Evolutionary conservation across 73 alveolate genomes (phyloP).

Genomic region (Tetrahymena elliotti): DNA sequence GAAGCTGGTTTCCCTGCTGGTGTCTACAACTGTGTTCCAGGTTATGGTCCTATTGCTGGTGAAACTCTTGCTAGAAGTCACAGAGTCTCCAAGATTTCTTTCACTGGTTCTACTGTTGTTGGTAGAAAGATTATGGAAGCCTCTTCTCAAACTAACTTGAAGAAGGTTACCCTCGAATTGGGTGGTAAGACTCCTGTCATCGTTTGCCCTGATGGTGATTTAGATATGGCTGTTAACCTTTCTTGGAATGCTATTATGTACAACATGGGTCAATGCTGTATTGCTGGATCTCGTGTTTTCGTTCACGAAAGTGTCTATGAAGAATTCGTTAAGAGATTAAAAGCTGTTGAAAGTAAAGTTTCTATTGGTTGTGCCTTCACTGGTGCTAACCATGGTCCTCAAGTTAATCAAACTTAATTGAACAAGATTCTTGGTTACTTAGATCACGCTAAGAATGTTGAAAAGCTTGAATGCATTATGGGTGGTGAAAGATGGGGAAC

Average conservation of each 20-base stretch:
- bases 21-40: slow-evolving; percentile 74
- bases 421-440: slow-evolving; percentile 62
- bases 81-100: slow-evolving; percentile 76
- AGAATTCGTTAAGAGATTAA: slow-evolving; percentile 63
- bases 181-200: slow-evolving; percentile 89
- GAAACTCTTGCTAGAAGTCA: slow-evolving; percentile 62
- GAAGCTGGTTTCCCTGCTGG: slow-evolving; percentile 91
- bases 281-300: slow-evolving; percentile 77
- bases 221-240: slow-evolving; percentile 71
- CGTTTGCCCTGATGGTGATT: slow-evolving; percentile 79
- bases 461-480: slow-evolving; percentile 65
- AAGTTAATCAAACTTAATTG: slow-evolving; percentile 55
- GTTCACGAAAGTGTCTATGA: slow-evolving; percentile 86
- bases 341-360: slow-evolving; percentile 41
- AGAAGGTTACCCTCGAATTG: slow-evolving; percentile 75
- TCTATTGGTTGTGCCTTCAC: slow-evolving; percentile 73
- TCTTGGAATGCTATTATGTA: slow-evolving; percentile 67
- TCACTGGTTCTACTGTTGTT: slow-evolving; percentile 87
- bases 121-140: slow-evolving; percentile 71
- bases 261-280: slow-evolving; percentile 76
- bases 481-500: slow-evolving; percentile 81
- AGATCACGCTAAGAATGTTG: slow-evolving; percentile 72
- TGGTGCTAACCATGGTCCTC: slow-evolving; percentile 75
- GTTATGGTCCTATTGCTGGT: slow-evolving; percentile 82
- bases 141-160: slow-evolving; percentile 58